These are phyloP conservation scores for Phlyctochytrium bullatum DNA, from an alignment of 192 early-diverging fungal species.

Conservation along the genomic window DNA sequence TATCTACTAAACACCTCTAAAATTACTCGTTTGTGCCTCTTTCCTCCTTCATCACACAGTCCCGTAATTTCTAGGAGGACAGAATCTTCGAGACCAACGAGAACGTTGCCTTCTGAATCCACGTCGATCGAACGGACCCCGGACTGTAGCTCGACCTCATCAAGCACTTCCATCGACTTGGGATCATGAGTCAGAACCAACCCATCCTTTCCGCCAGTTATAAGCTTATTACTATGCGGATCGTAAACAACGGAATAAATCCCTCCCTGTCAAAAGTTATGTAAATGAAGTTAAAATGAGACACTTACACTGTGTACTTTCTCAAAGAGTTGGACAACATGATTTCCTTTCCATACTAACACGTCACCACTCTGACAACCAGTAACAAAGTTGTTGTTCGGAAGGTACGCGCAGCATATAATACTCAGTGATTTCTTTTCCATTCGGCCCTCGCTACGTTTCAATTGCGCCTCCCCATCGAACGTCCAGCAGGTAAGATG, in stretches of 20 bases:
- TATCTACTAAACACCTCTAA: too few relatives aligned
- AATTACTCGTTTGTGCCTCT: neutral
- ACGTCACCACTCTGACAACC: constrained; percentile 21
- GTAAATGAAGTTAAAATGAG: neutral
- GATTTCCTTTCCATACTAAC: constrained; percentile 23
- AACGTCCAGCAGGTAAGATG: constrained; percentile 25
- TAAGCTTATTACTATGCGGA: constrained; percentile 7
- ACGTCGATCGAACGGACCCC: constrained; percentile 5
- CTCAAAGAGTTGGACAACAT: constrained; percentile 19
- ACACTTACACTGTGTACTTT: constrained; percentile 10
- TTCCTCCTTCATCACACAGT: neutral
- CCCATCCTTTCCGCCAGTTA: constrained; percentile 26
- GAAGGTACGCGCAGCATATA: constrained; percentile 21
- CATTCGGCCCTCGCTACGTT: too few relatives aligned
- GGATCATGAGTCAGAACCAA: constrained; percentile 4
- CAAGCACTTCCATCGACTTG: neutral
- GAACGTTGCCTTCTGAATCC: neutral
- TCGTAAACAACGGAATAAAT: constrained; percentile 8
- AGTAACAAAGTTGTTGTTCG: constrained; percentile 7
- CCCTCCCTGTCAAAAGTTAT: constrained; percentile 13
- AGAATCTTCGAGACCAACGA: constrained; percentile 13
- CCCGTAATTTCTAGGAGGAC: neutral
- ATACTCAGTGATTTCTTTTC: too few relatives aligned
- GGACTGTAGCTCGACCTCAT: constrained; percentile 10
- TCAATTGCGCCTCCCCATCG: too few relatives aligned